Evolutionary conservation across 176 grass and related monocot species (phyloP), one percentile per base, ranked within the genome.

Genomic region (Chloris gayana): DNA sequence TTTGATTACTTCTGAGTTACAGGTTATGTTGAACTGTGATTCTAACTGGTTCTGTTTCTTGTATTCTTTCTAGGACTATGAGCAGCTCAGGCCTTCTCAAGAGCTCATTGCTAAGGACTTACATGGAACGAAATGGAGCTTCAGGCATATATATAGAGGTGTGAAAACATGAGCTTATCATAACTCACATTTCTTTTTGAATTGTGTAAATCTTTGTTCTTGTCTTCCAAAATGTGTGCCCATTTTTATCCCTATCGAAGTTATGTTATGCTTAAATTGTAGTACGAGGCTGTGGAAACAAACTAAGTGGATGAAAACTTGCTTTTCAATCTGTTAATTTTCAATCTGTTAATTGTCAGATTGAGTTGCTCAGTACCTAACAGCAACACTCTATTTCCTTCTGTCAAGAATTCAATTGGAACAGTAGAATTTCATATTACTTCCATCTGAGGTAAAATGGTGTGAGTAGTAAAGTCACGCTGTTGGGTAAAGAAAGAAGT

Each of bases 81-180:
- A 87, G 75, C 88, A 87, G 82, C 81, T 89, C 35, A 91, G 96
- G 75, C 96, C 96, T 86, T 99, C 86, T 17, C 96, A 99, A 81
- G 96, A 99, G 72, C 90, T 99, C 38, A 59, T 93, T 49, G 92
- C 96, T 4, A 93, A 80, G 79, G 96, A 99, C 46, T 87, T 99
- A 45, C 90, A 99, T 89, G 92, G 96, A 32, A 72, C 80, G 10
- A 70, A 86, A 22, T 99, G 96, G 96, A 86, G 45, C 41, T 95
- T 99, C 68, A 88, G 96, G 4, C 96, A 99, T 79, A 99, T 99
- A 21, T 99, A 95, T 87, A 91, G 96, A 95, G 96, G 96, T 99
- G 46, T 35, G 66, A 72, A 66, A 59, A 67, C 1, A 33, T 61
- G 49, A 21, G 14, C 63, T 76, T n/a, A 33, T 72, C 2, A 46